phyloP scores from a whole-genome alignment of 495 filamentous ascomycete genomes.

The Beverwykella pulmonaria region DNA sequence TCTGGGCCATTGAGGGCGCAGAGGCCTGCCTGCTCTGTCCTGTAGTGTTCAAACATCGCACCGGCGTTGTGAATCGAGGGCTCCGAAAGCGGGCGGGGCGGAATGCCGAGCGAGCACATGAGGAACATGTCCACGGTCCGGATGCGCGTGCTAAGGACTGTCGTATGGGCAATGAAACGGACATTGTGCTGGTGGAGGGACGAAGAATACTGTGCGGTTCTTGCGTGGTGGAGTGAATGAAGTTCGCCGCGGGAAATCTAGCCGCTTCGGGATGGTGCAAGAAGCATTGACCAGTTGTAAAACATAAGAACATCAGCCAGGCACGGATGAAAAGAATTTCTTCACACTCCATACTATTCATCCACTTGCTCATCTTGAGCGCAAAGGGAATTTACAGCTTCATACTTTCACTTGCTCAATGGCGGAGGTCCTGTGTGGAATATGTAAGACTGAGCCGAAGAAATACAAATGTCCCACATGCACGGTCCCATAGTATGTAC shows the following conservation, averaged over 20 bases:
- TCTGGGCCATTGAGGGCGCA: constrained; percentile 56
- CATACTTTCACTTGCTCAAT: constrained; percentile 1
- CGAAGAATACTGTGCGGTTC: not conserved
- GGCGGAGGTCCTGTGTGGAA: constrained; percentile 32
- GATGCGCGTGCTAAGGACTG: not conserved
- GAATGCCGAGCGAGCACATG: constrained; percentile 16
- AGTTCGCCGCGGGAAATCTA: constrained; percentile 33
- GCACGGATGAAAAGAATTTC: too few relatives aligned
- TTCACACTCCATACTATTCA: not conserved
- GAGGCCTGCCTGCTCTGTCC: constrained; percentile 31
- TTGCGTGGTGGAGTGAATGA: constrained; percentile 10
- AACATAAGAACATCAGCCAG: not conserved
- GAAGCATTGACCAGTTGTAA: constrained; percentile 4
- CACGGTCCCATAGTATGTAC: constrained; percentile 45
- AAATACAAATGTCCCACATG: constrained; percentile 50
- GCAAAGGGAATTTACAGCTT: not conserved
- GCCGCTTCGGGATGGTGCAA: constrained; percentile 8
- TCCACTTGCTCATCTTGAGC: not conserved
- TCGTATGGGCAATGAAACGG: constrained; percentile 16
- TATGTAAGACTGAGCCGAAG: constrained; percentile 41
- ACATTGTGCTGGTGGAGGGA: constrained; percentile 21
- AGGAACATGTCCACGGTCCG: constrained; percentile 36
- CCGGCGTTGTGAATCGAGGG: not conserved
- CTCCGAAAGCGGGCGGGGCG: constrained; percentile 4
- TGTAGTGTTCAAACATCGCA: constrained; percentile 41